Evolutionary conservation across 2,329 filamentous ascomycete genomes (phyloP).

Genomic region (Fusarium sp.): DNA sequence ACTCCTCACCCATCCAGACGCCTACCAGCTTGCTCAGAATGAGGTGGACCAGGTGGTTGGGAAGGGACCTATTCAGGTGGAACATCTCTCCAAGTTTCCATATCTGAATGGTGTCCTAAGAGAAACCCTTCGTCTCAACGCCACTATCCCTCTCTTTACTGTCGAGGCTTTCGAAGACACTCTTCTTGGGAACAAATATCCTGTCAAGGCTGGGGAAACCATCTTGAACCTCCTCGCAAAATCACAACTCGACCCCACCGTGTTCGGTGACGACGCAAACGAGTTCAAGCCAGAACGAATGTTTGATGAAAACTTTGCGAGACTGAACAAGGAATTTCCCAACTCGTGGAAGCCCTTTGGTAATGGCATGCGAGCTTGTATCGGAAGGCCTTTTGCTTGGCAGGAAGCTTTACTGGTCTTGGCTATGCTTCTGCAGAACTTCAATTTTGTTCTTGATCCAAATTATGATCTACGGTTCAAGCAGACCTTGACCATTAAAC

Average conservation of each 20-base stretch:
- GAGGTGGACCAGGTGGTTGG: conserved; percentile 78
- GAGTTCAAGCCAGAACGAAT: conserved; percentile 80
- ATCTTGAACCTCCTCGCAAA: conserved; percentile 65
- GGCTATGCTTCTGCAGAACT: conserved; percentile 77
- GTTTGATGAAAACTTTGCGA: conserved; percentile 76
- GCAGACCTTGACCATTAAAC: conserved; percentile 73
- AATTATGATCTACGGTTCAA: conserved; percentile 69
- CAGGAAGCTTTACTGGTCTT: conserved; percentile 76
- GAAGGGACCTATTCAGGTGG: conserved; percentile 67
- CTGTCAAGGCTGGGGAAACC: conserved; percentile 65
- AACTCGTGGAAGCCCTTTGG: conserved; percentile 82
- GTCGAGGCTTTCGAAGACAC: conserved; percentile 67
- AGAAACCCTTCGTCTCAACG: conserved; percentile 75
- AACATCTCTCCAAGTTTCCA: conserved; percentile 74
- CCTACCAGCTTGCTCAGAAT: conserved; percentile 71
- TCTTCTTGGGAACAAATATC: conserved; percentile 73
- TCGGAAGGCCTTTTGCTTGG: conserved; percentile 81
- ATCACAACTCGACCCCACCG: conserved; percentile 72
- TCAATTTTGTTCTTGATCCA: conserved; percentile 75
- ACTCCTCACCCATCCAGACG: conserved; percentile 73
- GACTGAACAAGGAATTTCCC: conserved; percentile 70
- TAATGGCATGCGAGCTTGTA: conserved; percentile 78
- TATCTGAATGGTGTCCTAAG: conserved; percentile 76
- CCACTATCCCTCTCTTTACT: conserved; percentile 71
- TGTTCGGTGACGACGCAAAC: conserved; percentile 75